Evolutionary conservation across 768 basidiomycete species (phyloP).

Genomic region (Symmetrospora coprosmae): DNA sequence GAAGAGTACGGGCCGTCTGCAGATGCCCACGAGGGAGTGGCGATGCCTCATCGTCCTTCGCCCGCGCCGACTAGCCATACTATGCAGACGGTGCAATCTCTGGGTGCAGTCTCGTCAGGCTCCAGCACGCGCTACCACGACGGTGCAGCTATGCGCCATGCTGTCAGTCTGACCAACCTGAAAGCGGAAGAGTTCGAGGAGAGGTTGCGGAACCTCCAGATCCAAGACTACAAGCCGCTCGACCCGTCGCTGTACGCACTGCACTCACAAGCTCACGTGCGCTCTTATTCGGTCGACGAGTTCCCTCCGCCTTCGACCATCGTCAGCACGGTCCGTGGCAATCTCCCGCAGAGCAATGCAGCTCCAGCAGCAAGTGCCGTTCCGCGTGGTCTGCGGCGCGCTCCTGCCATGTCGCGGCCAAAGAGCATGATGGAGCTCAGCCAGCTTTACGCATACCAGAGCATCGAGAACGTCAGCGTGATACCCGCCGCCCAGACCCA

Average conservation of each 20-base stretch:
- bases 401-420: conserved; percentile 19
- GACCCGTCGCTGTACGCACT: too few species aligned
- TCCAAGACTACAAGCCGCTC: too few species aligned
- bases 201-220: background rate
- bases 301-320: background rate
- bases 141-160: background rate
- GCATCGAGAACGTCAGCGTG: background rate
- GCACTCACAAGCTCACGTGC: too few species aligned
- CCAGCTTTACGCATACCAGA: conserved; percentile 11
- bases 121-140: background rate
- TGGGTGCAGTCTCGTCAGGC: conserved; percentile 8
- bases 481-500: background rate
- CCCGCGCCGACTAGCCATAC: background rate
- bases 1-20: background rate
- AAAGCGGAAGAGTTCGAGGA: conserved; percentile 13
- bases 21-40: background rate
- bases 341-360: background rate
- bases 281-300: background rate
- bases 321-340: background rate
- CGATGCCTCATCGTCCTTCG: background rate
- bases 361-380: background rate
- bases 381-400: background rate
- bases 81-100: background rate
- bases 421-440: conserved; percentile 31
- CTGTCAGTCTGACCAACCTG: background rate